These are phyloP conservation scores for Acer campestre DNA, from an alignment of 345 rosid genomes.

Conservation along the genomic window DNA sequence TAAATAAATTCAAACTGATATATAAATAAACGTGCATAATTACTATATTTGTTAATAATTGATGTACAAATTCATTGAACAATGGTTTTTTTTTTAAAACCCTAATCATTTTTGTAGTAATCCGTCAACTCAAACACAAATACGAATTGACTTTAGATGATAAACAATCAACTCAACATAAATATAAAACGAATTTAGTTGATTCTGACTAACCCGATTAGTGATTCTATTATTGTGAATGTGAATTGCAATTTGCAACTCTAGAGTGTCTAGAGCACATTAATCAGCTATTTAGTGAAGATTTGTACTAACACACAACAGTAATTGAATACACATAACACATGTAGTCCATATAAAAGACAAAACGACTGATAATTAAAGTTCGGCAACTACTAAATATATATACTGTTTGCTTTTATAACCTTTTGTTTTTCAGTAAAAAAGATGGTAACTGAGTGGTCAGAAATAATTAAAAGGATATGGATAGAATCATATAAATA, in stretches of 20 bases:
- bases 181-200: too few species aligned
- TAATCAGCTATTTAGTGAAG: background rate
- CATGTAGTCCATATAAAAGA: background rate
- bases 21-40: too few species aligned
- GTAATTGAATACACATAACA: background rate
- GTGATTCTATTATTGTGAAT: background rate
- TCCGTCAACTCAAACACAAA: too few species aligned
- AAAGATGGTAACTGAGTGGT: background rate
- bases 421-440: background rate
- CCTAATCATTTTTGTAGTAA: too few species aligned
- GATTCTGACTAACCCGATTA: too few species aligned
- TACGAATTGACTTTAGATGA: too few species aligned
- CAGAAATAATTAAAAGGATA: background rate
- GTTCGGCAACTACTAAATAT: background rate
- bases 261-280: too few species aligned
- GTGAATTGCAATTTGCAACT: background rate
- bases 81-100: too few species aligned
- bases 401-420: background rate
- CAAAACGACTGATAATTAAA: background rate
- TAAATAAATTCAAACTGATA: too few species aligned
- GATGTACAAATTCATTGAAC: too few species aligned
- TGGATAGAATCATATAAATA: background rate
- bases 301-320: background rate
- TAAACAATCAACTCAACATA: background rate
- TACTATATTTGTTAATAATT: too few species aligned